These are phyloP conservation scores for Arctium lappa DNA, from an alignment of 129 eudicot genomes.

Conservation along the genomic window DNA sequence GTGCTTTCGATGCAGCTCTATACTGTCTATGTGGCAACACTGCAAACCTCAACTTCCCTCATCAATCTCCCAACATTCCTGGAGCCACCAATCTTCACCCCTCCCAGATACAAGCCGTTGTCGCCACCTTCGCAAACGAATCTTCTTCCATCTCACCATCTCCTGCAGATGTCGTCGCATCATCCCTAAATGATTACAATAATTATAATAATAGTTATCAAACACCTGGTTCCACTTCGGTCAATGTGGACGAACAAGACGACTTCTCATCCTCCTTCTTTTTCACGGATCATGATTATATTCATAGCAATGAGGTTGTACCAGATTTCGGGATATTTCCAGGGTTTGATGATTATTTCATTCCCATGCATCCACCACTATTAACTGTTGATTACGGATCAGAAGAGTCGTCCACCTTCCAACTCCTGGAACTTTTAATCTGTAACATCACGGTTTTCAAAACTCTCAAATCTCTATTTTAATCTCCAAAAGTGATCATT, in stretches of 20 bases:
- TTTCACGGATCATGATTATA: background rate
- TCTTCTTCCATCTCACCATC: background rate
- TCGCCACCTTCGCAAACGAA: slow-evolving; percentile 28
- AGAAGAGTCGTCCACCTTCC: slow-evolving; percentile 4
- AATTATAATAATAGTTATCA: background rate
- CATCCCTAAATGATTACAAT: background rate
- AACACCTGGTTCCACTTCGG: background rate
- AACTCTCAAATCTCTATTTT: no score
- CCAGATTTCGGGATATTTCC: slow-evolving; percentile 33
- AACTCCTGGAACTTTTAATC: slow-evolving; percentile 29
- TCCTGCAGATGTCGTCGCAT: no score
- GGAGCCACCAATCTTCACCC: slow-evolving; percentile 36
- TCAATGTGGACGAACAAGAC: background rate
- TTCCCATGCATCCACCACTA: slow-evolving; percentile 13
- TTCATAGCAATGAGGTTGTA: background rate
- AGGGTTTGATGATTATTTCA: slow-evolving; percentile 38
- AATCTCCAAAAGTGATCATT: no score
- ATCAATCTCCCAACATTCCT: slow-evolving; percentile 36
- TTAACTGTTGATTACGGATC: background rate
- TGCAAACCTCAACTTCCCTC: slow-evolving; percentile 43
- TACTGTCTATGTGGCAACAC: slow-evolving; percentile 37
- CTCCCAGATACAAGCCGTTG: slow-evolving; percentile 36
- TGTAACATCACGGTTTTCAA: no score
- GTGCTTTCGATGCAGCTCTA: slow-evolving; percentile 47
- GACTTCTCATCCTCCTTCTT: background rate